phyloP scores from a whole-genome alignment of 352 stramenopile species.

The Phytophthora tubulina region DNA sequence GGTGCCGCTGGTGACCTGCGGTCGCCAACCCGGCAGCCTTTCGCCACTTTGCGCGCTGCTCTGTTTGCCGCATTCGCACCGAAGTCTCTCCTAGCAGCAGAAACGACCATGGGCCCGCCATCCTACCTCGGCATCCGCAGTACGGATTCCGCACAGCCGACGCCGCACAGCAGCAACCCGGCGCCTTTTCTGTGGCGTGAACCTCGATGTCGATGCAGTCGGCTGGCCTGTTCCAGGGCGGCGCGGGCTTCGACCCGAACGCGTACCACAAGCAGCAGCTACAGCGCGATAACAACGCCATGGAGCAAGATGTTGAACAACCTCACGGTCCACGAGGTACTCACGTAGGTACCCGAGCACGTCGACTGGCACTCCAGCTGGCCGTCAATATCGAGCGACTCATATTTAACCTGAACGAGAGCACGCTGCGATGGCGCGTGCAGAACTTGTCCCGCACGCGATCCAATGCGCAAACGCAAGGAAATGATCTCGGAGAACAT shows the following conservation, averaged over 20 bases:
- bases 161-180: conserved; percentile 12
- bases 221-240: not conserved
- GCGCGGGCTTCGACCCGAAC: conserved; percentile 19
- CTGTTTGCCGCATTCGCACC: conserved; percentile 8
- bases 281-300: conserved; percentile 32
- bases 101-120: conserved; percentile 27
- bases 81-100: not conserved
- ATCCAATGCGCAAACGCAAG: conserved; percentile 68
- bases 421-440: conserved; percentile 56
- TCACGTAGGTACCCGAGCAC: conserved; percentile 68
- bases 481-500: conserved; percentile 52
- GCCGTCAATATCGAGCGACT: conserved; percentile 71
- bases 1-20: not conserved
- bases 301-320: conserved; percentile 59
- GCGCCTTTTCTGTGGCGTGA: conserved; percentile 23
- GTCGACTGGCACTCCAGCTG: conserved; percentile 65
- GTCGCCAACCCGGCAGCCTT: not conserved
- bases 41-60: conserved; percentile 22
- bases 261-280: conserved; percentile 15
- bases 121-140: conserved; percentile 12
- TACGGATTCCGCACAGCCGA: not conserved
- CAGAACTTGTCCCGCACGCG: conserved; percentile 57
- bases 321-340: conserved; percentile 63
- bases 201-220: conserved; percentile 5
- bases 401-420: conserved; percentile 71